These are phyloP conservation scores for Volvox africanus DNA, from an alignment of 139 green algal species.

Conservation along the genomic window DNA sequence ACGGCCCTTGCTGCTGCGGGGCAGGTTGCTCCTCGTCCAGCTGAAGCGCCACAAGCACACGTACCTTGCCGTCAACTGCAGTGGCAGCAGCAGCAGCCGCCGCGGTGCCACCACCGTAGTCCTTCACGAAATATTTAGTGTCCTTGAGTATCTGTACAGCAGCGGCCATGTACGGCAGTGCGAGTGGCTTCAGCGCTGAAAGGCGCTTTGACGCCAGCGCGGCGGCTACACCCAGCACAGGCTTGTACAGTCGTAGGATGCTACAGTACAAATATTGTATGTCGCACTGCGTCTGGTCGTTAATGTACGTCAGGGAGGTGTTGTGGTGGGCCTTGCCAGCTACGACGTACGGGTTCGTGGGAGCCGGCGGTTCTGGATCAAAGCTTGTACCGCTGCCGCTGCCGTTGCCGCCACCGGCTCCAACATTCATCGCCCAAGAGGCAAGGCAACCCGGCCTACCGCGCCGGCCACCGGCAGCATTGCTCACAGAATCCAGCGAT, in stretches of 20 bases:
- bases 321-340: constrained; percentile 50
- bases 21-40: constrained; percentile 18
- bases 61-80: constrained; percentile 10
- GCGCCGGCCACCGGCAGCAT: neutral
- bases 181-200: constrained; percentile 11
- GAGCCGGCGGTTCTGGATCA: constrained; percentile 32
- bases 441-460: neutral
- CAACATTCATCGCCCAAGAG: neutral
- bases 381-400: neutral
- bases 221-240: neutral
- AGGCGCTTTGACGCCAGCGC: neutral
- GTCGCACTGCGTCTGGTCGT: constrained; percentile 76
- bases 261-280: constrained; percentile 76
- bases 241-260: constrained; percentile 74
- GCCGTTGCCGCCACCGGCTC: neutral
- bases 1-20: constrained; percentile 22
- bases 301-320: constrained; percentile 44
- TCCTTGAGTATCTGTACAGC: constrained; percentile 78
- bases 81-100: constrained; percentile 22
- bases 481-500: neutral
- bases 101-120: constrained; percentile 63
- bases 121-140: constrained; percentile 92
- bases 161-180: constrained; percentile 6
- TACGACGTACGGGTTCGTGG: constrained; percentile 23
- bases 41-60: constrained; percentile 21